phyloP scores from a whole-genome alignment of 768 basidiomycete species.

The Coprinellus aureogranulatus region DNA sequence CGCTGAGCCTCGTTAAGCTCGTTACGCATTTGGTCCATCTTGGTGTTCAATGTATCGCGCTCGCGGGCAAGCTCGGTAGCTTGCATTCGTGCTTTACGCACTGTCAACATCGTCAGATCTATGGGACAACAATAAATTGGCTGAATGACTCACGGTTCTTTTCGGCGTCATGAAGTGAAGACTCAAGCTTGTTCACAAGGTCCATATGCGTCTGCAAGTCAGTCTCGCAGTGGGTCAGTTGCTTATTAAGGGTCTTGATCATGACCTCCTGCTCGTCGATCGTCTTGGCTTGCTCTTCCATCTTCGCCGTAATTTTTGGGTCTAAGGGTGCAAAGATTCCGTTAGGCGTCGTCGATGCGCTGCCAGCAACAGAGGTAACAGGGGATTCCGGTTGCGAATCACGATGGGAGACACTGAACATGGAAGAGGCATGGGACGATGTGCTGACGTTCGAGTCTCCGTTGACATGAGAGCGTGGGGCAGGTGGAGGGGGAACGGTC shows the following conservation, averaged over 20 bases:
- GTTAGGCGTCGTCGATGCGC: conserved; percentile 39
- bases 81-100: conserved; percentile 92
- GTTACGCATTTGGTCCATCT: conserved; percentile 63
- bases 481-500: conserved; percentile 79
- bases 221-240: conserved; percentile 87
- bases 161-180: conserved; percentile 86
- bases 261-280: conserved; percentile 84
- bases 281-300: conserved; percentile 74
- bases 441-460: conserved; percentile 55
- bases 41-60: conserved; percentile 67
- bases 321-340: conserved; percentile 46
- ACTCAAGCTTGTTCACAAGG: conserved; percentile 78
- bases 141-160: conserved; percentile 71
- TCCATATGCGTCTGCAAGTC: conserved; percentile 93
- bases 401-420: conserved; percentile 53
- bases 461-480: conserved; percentile 51
- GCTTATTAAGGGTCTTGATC: conserved; percentile 93
- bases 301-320: conserved; percentile 50
- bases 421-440: conserved; percentile 59
- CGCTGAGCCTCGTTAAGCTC: conserved; percentile 78
- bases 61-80: conserved; percentile 87
- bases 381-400: conserved; percentile 73
- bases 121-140: neutral
- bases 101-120: conserved; percentile 33
- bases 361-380: conserved; percentile 54